Percentiles rank a stretch among this genome's conserved stretches.
Conservation (phyloP, 495 filamentous ascomycete genomes). For the Penicillium simplicissimum region DNA sequence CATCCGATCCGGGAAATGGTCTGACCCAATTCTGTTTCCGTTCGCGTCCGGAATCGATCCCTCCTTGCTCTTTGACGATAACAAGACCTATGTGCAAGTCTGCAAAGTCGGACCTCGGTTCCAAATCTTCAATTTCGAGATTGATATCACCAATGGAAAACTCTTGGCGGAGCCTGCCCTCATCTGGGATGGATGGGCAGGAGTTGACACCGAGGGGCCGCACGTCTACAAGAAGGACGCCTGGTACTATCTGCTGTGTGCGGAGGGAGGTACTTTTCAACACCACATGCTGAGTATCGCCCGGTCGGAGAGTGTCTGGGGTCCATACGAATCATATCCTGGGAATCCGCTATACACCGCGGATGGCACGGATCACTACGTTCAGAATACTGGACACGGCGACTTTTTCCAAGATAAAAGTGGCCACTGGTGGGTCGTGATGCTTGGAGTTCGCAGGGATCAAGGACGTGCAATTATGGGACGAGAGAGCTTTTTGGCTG, state of each 20-base stretch:
- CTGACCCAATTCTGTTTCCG: neutral
- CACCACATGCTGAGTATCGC: slow-evolving; percentile 7
- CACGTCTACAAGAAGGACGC: slow-evolving; percentile 29
- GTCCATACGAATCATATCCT: neutral
- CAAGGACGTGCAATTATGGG: slow-evolving; percentile 58
- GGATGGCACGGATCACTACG: neutral
- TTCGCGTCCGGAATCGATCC: slow-evolving; percentile 1
- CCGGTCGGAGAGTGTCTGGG: neutral
- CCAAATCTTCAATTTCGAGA: slow-evolving; percentile 1
- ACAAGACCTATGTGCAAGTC: neutral
- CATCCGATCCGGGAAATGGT: slow-evolving; percentile 27
- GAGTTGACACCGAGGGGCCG: slow-evolving; percentile 54
- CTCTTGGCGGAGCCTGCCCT: slow-evolving; percentile 22
- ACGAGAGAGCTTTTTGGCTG: slow-evolving; percentile 56
- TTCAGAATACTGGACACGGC: slow-evolving; percentile 26
- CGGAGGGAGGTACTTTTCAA: neutral
- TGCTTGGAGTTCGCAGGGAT: slow-evolving; percentile 45
- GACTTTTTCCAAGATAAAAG: slow-evolving; percentile 42
- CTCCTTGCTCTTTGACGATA: slow-evolving; percentile 1
- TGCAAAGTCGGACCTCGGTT: slow-evolving; percentile 2
- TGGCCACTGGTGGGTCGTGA: slow-evolving; percentile 57
- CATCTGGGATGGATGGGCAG: slow-evolving; percentile 53
- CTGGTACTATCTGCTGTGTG: slow-evolving; percentile 3
- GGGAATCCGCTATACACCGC: slow-evolving; percentile 1
- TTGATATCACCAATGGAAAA: slow-evolving; percentile 21